Evolutionary conservation across 2,329 filamentous ascomycete genomes (phyloP).

Genomic region (Calonectria pseudoturangicola): DNA sequence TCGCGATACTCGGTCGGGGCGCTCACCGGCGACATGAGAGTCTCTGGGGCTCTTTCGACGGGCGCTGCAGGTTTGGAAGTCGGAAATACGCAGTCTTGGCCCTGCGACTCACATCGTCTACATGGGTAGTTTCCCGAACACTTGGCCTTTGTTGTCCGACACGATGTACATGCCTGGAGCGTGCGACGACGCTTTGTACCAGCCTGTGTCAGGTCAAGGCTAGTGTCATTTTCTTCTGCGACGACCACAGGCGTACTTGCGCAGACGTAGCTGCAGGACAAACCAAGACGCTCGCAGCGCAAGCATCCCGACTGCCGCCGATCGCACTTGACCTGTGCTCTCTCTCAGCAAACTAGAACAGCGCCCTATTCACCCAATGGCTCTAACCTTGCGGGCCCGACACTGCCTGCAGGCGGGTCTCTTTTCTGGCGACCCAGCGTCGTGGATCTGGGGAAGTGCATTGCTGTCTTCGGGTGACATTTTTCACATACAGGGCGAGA

Average conservation of each 20-base stretch:
- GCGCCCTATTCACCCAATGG: neutral
- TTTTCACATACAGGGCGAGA: constrained; percentile 36
- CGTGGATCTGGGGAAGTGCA: constrained; percentile 20
- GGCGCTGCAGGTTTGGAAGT: neutral
- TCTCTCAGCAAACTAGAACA: constrained; percentile 40
- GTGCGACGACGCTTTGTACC: constrained; percentile 54
- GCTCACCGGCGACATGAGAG: constrained; percentile 37
- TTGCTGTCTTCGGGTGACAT: constrained; percentile 13
- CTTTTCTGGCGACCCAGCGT: constrained; percentile 15
- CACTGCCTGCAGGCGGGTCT: constrained; percentile 50
- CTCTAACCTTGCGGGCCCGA: constrained; percentile 51
- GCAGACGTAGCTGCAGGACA: constrained; percentile 43
- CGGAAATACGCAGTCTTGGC: constrained; percentile 35
- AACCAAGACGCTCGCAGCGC: constrained; percentile 44
- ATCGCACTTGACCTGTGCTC: constrained; percentile 53
- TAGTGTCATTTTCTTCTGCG: neutral
- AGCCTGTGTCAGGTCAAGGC: constrained; percentile 51
- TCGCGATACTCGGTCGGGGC: neutral
- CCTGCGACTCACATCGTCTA: constrained; percentile 53
- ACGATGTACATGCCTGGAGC: constrained; percentile 57
- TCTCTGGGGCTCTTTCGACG: neutral
- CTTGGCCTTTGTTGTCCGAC: constrained; percentile 59
- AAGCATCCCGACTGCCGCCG: constrained; percentile 44
- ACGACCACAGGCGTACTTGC: no score
- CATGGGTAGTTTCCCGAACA: constrained; percentile 60